A percentile compares a stretch with the other conserved stretches of the same genome.
phyloP scores from a whole-genome alignment of 2,329 filamentous ascomycete species.

The Phialophora chinensis region DNA sequence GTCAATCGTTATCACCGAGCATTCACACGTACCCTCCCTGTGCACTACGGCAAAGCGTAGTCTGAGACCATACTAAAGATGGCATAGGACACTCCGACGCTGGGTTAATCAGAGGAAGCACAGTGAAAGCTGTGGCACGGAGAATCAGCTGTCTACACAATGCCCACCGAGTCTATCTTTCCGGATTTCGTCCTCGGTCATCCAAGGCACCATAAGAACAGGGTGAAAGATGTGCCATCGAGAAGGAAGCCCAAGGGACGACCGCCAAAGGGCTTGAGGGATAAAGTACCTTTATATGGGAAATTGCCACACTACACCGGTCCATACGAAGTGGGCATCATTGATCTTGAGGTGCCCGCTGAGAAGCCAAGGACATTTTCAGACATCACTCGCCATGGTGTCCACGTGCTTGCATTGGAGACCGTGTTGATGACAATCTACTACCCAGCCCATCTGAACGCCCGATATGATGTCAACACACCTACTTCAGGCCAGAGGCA shows the following conservation, averaged over 20 bases:
- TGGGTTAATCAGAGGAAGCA: neutral
- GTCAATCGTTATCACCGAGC: no score
- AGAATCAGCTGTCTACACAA: neutral
- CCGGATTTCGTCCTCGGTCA: constrained; percentile 36
- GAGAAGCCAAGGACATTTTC: constrained; percentile 56
- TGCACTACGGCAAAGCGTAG: neutral
- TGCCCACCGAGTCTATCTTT: constrained; percentile 27
- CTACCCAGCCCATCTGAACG: constrained; percentile 63
- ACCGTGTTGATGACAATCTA: constrained; percentile 71
- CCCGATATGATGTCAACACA: constrained; percentile 47
- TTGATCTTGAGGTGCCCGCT: constrained; percentile 62
- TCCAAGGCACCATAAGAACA: constrained; percentile 27
- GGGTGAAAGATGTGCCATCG: constrained; percentile 18
- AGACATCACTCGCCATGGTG: constrained; percentile 56
- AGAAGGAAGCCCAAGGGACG: constrained; percentile 50
- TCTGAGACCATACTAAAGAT: neutral
- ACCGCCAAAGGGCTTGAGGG: constrained; percentile 54
- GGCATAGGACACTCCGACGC: neutral
- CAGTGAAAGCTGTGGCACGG: neutral
- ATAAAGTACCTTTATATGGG: constrained; percentile 54
- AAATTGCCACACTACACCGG: constrained; percentile 59
- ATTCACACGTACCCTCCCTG: neutral
- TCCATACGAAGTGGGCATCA: constrained; percentile 59
- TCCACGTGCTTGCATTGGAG: constrained; percentile 58
- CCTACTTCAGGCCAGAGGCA: constrained; percentile 54